Evolutionary conservation across 768 basidiomycete genomes (phyloP).

Genomic region (Leccinum barrowsii): DNA sequence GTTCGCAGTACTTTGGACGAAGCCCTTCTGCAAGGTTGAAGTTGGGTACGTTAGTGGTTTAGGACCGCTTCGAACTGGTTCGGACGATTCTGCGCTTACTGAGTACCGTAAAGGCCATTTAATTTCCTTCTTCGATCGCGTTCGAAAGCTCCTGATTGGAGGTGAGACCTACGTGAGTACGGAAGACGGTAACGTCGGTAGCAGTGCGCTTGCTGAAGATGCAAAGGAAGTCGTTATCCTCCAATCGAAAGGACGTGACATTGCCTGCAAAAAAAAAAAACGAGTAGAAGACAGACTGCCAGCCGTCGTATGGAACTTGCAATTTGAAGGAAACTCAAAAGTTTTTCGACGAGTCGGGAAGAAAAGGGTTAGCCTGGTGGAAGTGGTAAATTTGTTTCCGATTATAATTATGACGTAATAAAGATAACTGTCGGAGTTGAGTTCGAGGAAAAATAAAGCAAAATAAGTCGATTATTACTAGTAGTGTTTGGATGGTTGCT

Average conservation of each 20-base stretch:
- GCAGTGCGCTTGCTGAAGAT: background rate
- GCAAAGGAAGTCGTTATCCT: background rate
- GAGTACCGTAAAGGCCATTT: background rate
- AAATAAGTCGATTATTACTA: slow-evolving; percentile 16
- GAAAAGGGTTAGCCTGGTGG: too few species aligned
- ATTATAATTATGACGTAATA: background rate
- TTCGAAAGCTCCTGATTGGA: background rate
- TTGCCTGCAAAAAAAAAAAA: background rate
- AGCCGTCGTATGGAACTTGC: too few species aligned
- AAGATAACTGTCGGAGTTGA: slow-evolving; percentile 19
- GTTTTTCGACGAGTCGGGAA: background rate
- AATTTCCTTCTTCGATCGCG: background rate
- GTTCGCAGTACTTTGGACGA: too few species aligned
- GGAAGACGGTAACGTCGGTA: background rate
- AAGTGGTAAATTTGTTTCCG: too few species aligned
- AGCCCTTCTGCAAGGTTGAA: background rate
- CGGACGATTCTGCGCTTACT: background rate
- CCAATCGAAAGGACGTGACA: background rate
- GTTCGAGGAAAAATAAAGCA: slow-evolving; percentile 13
- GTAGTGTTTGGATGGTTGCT: background rate
- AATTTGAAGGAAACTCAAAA: background rate
- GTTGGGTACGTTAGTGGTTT: background rate
- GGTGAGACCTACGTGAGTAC: background rate
- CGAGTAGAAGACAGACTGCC: too few species aligned
- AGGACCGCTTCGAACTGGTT: background rate